Evolutionary conservation across 2,329 filamentous ascomycete species (phyloP).

Genomic region (Aspergillus sp.): DNA sequence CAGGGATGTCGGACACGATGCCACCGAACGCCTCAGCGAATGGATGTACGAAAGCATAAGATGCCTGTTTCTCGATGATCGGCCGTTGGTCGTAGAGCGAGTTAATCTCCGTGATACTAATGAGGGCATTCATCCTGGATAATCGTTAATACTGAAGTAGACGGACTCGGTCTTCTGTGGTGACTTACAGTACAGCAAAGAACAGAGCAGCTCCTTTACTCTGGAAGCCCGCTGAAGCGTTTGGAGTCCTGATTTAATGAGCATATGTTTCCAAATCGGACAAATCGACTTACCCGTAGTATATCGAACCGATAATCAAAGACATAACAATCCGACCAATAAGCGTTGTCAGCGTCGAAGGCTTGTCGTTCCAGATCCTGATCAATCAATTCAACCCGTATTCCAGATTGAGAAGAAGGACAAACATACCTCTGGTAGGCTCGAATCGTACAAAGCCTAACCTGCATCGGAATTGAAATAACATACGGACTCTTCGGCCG

Average conservation of each 20-base stretch:
- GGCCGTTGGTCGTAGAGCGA: constrained; percentile 83
- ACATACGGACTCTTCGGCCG: constrained; percentile 58
- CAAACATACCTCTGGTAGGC: constrained; percentile 60
- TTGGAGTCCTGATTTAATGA: constrained; percentile 60
- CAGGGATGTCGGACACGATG: constrained; percentile 79
- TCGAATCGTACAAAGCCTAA: constrained; percentile 73
- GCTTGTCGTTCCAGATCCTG: constrained; percentile 65
- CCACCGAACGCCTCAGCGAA: constrained; percentile 79
- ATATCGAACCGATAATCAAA: constrained; percentile 63
- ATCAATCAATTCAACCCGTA: not conserved
- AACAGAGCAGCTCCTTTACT: constrained; percentile 72
- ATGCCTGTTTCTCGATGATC: constrained; percentile 84
- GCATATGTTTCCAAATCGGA: not conserved
- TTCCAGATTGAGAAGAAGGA: not conserved
- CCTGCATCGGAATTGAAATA: constrained; percentile 67
- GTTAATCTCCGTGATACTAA: constrained; percentile 67
- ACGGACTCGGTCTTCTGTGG: constrained; percentile 22
- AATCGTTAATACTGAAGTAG: not conserved
- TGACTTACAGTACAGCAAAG: constrained; percentile 79
- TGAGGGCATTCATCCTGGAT: constrained; percentile 46
- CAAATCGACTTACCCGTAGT: constrained; percentile 19
- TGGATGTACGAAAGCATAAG: constrained; percentile 85
- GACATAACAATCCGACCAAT: constrained; percentile 65
- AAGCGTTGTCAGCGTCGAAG: constrained; percentile 61
- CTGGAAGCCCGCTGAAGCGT: constrained; percentile 66